These are phyloP conservation scores for Pythium oligandrum DNA, from an alignment of 352 stramenopile species.

Conservation along the genomic window DNA sequence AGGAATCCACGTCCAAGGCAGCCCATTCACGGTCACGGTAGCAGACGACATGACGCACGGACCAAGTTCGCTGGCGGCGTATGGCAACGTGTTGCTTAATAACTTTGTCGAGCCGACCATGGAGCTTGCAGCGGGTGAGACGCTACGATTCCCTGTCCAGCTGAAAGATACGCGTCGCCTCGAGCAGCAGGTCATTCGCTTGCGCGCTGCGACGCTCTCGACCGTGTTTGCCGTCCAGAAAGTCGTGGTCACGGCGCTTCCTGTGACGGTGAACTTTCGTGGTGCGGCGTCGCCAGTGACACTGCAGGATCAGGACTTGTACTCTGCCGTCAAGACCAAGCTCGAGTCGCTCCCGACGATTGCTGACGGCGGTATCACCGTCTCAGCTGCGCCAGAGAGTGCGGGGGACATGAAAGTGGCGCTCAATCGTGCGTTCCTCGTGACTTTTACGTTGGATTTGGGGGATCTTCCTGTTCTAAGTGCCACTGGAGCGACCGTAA, in stretches of 20 bases:
- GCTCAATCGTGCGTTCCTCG: conserved; percentile 39
- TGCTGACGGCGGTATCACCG: conserved; percentile 58
- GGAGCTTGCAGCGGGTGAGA: conserved; percentile 44
- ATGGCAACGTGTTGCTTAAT: conserved; percentile 67
- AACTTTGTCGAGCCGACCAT: conserved; percentile 54
- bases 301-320: conserved; percentile 34
- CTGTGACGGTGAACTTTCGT: conserved; percentile 59
- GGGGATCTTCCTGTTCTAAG: conserved; percentile 45
- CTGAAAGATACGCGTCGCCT: conserved; percentile 83
- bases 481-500: conserved; percentile 27
- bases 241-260: conserved; percentile 28
- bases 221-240: conserved; percentile 52
- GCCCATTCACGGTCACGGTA: conserved; percentile 85
- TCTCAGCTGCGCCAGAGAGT: conserved; percentile 42
- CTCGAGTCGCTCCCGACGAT: conserved; percentile 86
- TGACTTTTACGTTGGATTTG: conserved; percentile 59
- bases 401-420: conserved; percentile 23
- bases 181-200: conserved; percentile 58
- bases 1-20: conserved; percentile 77
- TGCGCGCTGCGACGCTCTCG: conserved; percentile 47
- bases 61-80: conserved; percentile 61
- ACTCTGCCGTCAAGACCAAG: conserved; percentile 34
- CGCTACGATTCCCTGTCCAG: conserved; percentile 84
- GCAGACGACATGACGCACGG: conserved; percentile 58
- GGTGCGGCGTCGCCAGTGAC: conserved; percentile 31